Conservation (phyloP, 768 basidiomycete genomes). For the Auricularia heimuer region DNA sequence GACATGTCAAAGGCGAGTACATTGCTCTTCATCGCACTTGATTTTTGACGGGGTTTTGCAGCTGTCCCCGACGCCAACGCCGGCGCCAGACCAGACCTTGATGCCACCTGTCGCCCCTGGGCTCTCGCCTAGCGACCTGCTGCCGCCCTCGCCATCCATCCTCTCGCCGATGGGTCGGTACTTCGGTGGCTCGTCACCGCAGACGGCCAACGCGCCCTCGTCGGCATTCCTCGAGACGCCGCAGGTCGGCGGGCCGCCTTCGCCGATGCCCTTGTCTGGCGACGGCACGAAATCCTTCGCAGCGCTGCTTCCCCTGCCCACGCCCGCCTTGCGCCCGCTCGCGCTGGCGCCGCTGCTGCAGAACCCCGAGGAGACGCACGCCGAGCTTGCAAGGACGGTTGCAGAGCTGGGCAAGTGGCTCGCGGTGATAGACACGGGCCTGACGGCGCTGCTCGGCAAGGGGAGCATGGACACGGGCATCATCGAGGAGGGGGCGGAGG, state of each 20-base stretch:
- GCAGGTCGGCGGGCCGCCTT: not conserved
- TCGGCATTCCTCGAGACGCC: not conserved
- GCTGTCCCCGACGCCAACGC: not conserved
- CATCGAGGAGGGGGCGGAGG: not conserved
- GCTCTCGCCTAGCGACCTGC: conserved; percentile 34
- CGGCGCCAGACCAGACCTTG: not conserved
- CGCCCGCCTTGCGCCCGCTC: conserved; percentile 44
- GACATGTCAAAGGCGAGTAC: no score
- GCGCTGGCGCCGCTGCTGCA: conserved; percentile 52
- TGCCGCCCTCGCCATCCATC: conserved; percentile 64
- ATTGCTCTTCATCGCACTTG: not conserved
- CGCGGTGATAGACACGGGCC: conserved; percentile 58
- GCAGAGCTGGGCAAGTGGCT: conserved; percentile 73
- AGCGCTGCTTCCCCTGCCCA: not conserved
- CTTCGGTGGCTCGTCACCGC: conserved; percentile 14
- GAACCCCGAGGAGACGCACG: conserved; percentile 48
- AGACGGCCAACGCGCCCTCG: not conserved
- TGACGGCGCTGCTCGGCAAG: conserved; percentile 55
- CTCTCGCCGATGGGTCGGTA: conserved; percentile 28
- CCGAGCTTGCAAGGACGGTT: conserved; percentile 62
- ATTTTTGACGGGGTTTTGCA: not conserved
- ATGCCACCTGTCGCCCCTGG: not conserved
- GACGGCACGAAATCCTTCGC: not conserved
- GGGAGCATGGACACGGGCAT: not conserved
- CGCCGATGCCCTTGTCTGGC: not conserved